Evolutionary conservation across 2,329 filamentous ascomycete genomes (phyloP), one percentile per base, ranked within the genome.

Genomic region (Aspergillus japonicus): DNA sequence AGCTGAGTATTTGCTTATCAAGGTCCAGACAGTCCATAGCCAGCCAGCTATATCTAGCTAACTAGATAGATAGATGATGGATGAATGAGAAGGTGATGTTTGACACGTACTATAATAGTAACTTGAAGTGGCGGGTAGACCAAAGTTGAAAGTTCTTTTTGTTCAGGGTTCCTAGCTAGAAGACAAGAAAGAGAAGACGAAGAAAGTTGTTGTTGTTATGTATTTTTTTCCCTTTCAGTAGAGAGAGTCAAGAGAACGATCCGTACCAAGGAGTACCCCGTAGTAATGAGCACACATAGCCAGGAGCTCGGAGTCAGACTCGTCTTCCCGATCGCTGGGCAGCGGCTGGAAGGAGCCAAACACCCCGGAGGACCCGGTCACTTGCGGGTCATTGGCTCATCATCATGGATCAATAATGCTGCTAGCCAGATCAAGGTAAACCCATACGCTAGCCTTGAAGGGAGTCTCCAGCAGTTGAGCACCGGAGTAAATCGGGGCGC

Each of bases 401-500:
- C 21, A 47, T 26, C 23, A 23, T 23, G 23, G 23, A 23, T 23
- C 26, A 47, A 33, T 55, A 47, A 48, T 55, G 26, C n/a, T 12
- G n/a, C 44, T 48, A 48, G 23, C 53, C 42, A 2, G 53, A 55
- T 55, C 26, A 33, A n/a, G 55, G 49, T 39, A 35, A 50, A 44
- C 50, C 24, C 33, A 29, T 5, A n/a, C 48, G 29, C 61, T 63
- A 63, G 47, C 44, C 53, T 26, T 35, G 33, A 35, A 35, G 11
- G 33, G 33, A 35, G 11, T 12, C 33, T 35, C 33, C 33, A 35
- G 33, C 50, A 62, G 63, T 68, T 66, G 67, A 60, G 61, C 14
- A 55, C 44, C 67, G 66, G 67, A 63, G 61, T 23, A 67, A 63
- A 60, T 58, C 65, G 65, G 66, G 62, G 48, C 29, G 19, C 33